Conservation (phyloP, 2,329 filamentous ascomycete genomes). For the Alternaria sp. region DNA sequence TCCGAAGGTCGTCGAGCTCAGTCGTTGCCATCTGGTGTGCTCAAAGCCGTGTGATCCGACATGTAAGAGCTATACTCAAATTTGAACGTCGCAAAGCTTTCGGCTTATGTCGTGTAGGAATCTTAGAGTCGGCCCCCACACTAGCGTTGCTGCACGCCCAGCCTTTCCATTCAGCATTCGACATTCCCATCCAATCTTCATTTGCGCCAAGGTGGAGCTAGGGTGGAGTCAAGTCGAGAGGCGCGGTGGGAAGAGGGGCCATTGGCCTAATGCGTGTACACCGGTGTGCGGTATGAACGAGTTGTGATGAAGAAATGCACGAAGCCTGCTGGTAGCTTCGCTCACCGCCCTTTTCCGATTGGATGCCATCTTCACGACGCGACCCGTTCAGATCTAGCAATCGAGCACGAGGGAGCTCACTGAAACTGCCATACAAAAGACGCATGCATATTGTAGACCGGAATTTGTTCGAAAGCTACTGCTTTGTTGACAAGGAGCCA, state of each 20-base stretch:
- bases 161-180: constrained; percentile 22
- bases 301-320: constrained; percentile 14
- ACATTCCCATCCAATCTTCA: constrained; percentile 26
- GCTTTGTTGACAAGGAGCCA: not conserved
- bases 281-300: constrained; percentile 9
- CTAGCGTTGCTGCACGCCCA: constrained; percentile 30
- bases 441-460: not conserved
- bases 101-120: constrained; percentile 14
- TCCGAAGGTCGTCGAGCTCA: constrained; percentile 44
- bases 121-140: constrained; percentile 24
- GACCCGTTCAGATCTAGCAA: not conserved
- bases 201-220: constrained; percentile 26
- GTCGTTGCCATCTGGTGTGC: constrained; percentile 35
- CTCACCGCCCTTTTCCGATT: constrained; percentile 37
- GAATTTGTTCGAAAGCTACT: not conserved
- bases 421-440: not conserved
- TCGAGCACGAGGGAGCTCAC: not conserved
- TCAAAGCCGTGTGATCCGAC: not conserved
- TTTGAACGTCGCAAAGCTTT: not conserved
- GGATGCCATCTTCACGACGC: constrained; percentile 8
- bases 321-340: constrained; percentile 7
- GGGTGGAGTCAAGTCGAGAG: constrained; percentile 15
- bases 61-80: not conserved
- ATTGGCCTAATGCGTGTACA: constrained; percentile 9
- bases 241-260: constrained; percentile 7